Evolutionary conservation across 1,284 basidiomycete genomes (phyloP).

Genomic region (Heterobasidion irregulare): DNA sequence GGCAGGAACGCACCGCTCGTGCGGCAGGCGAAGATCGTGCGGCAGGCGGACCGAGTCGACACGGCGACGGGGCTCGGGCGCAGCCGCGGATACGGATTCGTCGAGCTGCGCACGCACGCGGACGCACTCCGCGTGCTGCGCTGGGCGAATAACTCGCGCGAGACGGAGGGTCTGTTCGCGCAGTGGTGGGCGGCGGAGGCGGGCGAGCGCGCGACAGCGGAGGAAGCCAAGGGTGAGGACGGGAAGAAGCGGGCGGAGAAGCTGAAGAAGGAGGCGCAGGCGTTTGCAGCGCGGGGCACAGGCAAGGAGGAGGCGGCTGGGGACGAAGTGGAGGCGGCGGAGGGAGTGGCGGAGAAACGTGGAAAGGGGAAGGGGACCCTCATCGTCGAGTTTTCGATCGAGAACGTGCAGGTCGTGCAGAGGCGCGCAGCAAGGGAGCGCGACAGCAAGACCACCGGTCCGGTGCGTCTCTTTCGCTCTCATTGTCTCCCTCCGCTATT

Average conservation of each 20-base stretch:
- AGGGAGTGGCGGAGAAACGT: slow-evolving; percentile 28
- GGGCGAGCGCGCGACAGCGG: slow-evolving; percentile 37
- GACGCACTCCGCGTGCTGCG: slow-evolving; percentile 88
- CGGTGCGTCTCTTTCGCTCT: slow-evolving; percentile 10
- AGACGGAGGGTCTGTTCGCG: slow-evolving; percentile 56
- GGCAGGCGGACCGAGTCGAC: slow-evolving; percentile 83
- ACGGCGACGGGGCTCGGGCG: slow-evolving; percentile 79
- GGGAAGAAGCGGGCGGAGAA: slow-evolving; percentile 45
- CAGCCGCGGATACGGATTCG: slow-evolving; percentile 92
- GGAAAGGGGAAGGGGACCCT: slow-evolving; percentile 45
- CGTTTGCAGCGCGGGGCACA: too few species aligned
- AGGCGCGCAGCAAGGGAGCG: slow-evolving; percentile 45
- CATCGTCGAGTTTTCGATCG: slow-evolving; percentile 89
- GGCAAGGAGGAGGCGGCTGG: background rate
- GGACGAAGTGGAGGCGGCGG: slow-evolving; percentile 33
- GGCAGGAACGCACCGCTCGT: slow-evolving; percentile 33
- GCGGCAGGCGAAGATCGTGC: slow-evolving; percentile 89
- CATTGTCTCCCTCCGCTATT: background rate
- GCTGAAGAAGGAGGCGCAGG: slow-evolving; percentile 45
- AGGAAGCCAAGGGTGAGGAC: slow-evolving; percentile 42
- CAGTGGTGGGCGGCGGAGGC: slow-evolving; percentile 84
- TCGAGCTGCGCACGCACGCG: slow-evolving; percentile 83
- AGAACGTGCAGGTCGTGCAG: slow-evolving; percentile 85
- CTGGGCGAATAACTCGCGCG: slow-evolving; percentile 89
- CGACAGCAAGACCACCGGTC: slow-evolving; percentile 16